phyloP scores from a whole-genome alignment of 805 yeast species.

The Maudiozyma pseudohumilis region DNA sequence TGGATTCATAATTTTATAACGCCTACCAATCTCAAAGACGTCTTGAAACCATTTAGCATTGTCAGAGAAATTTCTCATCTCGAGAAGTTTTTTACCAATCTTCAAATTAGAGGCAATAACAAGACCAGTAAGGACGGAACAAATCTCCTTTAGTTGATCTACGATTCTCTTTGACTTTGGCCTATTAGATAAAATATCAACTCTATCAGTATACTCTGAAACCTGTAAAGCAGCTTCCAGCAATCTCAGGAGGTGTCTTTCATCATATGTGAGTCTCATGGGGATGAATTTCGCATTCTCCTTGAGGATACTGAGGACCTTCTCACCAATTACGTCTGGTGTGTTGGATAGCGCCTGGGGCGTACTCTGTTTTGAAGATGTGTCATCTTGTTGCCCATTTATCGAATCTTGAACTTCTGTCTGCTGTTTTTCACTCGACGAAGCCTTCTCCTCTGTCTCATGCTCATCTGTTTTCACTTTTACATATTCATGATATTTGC shows the following conservation, averaged over 20 bases:
- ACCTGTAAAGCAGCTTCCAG: slow-evolving; percentile 71
- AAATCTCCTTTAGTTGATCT: slow-evolving; percentile 61
- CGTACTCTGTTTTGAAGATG: slow-evolving; percentile 16
- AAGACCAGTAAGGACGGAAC: slow-evolving; percentile 68
- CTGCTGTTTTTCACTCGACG: slow-evolving; percentile 19
- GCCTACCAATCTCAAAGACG: slow-evolving; percentile 67
- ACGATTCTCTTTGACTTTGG: slow-evolving; percentile 66
- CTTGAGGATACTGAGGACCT: slow-evolving; percentile 32
- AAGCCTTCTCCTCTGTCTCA: slow-evolving; percentile 10
- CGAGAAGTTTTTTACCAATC: slow-evolving; percentile 52
- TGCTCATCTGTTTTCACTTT: slow-evolving; percentile 15
- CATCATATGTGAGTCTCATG: slow-evolving; percentile 55
- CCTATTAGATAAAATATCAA: slow-evolving; percentile 56
- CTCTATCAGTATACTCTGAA: slow-evolving; percentile 70
- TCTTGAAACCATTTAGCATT: slow-evolving; percentile 65
- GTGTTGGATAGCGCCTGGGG: slow-evolving; percentile 2
- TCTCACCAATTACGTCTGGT: slow-evolving; percentile 19
- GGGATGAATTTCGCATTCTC: slow-evolving; percentile 51
- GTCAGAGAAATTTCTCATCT: slow-evolving; percentile 56
- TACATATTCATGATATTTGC: slow-evolving; percentile 36
- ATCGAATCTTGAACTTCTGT: slow-evolving; percentile 10
- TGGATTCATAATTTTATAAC: slow-evolving; percentile 79
- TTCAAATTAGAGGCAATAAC: slow-evolving; percentile 72
- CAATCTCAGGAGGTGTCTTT: slow-evolving; percentile 55
- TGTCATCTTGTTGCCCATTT: slow-evolving; percentile 13